phyloP scores from a whole-genome alignment of 2,329 filamentous ascomycete species.

The Tolypocladium tropicale region DNA sequence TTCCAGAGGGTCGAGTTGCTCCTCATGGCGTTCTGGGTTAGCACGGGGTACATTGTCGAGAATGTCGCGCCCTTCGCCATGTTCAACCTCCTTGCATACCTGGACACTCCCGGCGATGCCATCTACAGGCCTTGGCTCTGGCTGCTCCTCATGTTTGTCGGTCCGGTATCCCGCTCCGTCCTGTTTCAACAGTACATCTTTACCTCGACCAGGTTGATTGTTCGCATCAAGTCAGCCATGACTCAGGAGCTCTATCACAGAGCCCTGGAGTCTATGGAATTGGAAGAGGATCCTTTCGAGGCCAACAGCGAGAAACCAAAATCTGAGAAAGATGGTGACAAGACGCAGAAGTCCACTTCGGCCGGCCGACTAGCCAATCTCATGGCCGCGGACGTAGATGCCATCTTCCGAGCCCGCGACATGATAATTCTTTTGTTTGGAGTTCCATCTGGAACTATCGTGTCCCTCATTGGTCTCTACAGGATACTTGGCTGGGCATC shows the following conservation, averaged over 20 bases:
- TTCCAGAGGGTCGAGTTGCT: slow-evolving; percentile 31
- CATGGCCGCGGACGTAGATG: slow-evolving; percentile 49
- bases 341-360: slow-evolving; percentile 26
- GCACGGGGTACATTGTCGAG: slow-evolving; percentile 30
- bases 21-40: slow-evolving; percentile 34
- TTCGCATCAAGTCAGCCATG: slow-evolving; percentile 44
- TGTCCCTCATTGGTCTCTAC: slow-evolving; percentile 43
- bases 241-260: slow-evolving; percentile 49
- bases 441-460: slow-evolving; percentile 33
- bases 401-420: slow-evolving; percentile 41
- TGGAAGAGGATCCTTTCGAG: slow-evolving; percentile 42
- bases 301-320: slow-evolving; percentile 14
- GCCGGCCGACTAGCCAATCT: slow-evolving; percentile 43
- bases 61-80: slow-evolving; percentile 42
- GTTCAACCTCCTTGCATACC: slow-evolving; percentile 41
- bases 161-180: slow-evolving; percentile 36
- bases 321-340: slow-evolving; percentile 15
- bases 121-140: slow-evolving; percentile 39
- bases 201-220: slow-evolving; percentile 43
- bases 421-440: slow-evolving; percentile 35
- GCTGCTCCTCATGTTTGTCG: slow-evolving; percentile 42
- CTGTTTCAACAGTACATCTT: slow-evolving; percentile 48
- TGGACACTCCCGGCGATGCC: slow-evolving; percentile 34
- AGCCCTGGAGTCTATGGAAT: slow-evolving; percentile 44
- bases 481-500: slow-evolving; percentile 45